phyloP scores from a whole-genome alignment of 179 eudicot species.

The Gypsophila paniculata region DNA sequence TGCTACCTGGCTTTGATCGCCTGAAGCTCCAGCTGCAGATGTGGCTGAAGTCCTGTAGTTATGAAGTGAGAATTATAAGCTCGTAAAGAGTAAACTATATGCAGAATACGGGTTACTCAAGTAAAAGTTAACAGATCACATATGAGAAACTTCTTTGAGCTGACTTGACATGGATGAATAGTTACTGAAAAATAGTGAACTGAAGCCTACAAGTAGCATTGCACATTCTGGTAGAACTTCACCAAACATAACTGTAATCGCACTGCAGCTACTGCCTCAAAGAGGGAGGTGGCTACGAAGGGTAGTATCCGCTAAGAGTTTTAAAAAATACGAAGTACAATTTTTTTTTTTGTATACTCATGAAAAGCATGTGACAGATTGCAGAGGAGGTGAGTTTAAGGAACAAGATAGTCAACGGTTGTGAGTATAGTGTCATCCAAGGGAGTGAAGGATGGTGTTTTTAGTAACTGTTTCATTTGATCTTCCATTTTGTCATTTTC shows the following conservation, averaged over 20 bases:
- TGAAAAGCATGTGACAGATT: too few species aligned
- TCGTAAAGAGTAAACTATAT: neutral
- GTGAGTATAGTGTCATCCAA: too few species aligned
- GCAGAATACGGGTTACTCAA: neutral
- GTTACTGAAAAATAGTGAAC: neutral
- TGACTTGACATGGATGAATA: neutral
- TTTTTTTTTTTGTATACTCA: too few species aligned
- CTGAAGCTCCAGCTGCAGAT: conserved; percentile 51
- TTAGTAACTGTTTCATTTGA: too few species aligned
- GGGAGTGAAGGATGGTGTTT: too few species aligned
- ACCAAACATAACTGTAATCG: too few species aligned
- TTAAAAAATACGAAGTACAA: too few species aligned
- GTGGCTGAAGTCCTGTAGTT: conserved; percentile 46
- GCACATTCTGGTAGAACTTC: neutral
- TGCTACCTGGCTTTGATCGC: conserved; percentile 58
- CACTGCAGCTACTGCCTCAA: neutral
- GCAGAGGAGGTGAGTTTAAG: too few species aligned
- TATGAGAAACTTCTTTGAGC: neutral
- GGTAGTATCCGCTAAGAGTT: too few species aligned
- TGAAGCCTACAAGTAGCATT: neutral
- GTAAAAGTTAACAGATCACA: neutral
- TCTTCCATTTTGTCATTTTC: too few species aligned
- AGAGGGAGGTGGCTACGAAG: too few species aligned
- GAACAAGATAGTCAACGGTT: too few species aligned
- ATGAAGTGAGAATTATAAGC: conserved; percentile 17